A percentile compares a stretch with the other conserved stretches of the same genome.
These are phyloP conservation scores for Solanum clarkiae DNA, from an alignment of 257 asterid genomes.

Conservation along the genomic window DNA sequence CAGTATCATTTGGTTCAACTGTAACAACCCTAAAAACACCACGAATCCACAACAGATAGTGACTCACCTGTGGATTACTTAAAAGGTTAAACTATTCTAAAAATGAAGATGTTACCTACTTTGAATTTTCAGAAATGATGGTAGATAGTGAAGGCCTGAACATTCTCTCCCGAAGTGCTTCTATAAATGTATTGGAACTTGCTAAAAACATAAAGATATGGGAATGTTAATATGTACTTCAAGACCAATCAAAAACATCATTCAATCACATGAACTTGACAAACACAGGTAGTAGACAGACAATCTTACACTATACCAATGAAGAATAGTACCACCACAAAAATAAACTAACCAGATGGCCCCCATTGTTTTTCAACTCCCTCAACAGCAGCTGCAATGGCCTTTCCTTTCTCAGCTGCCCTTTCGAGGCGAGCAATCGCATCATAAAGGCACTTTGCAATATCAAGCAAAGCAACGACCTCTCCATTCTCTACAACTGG, in stretches of 20 bases:
- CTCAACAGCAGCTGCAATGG: constrained; percentile 11
- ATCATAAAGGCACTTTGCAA: constrained; percentile 74
- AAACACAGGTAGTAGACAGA: not conserved
- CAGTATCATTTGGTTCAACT: constrained; percentile 56
- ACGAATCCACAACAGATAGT: not conserved
- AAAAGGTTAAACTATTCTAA: not conserved
- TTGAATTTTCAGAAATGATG: constrained; percentile 7
- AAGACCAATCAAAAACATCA: not conserved
- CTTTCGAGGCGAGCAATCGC: constrained; percentile 10
- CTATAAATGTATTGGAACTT: constrained; percentile 3
- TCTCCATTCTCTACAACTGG: constrained; percentile 97
- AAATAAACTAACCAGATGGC: constrained; percentile 1
- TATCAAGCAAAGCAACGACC: constrained; percentile 90
- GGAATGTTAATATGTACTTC: not conserved
- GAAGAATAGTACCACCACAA: not conserved
- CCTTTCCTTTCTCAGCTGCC: constrained; percentile 14
- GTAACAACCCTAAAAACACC: constrained; percentile 23
- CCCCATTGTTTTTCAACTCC: constrained; percentile 12
- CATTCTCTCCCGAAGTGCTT: constrained; percentile 6
- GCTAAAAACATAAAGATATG: not conserved
- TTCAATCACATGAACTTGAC: not conserved
- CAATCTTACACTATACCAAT: not conserved
- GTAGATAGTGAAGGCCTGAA: constrained; percentile 5
- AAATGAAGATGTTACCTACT: not conserved
- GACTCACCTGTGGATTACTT: not conserved